A percentile compares a stretch with the other conserved stretches of the same genome.
Evolutionary conservation across 306 rosid genomes (phyloP).

Genomic region (Quercus variabilis): DNA sequence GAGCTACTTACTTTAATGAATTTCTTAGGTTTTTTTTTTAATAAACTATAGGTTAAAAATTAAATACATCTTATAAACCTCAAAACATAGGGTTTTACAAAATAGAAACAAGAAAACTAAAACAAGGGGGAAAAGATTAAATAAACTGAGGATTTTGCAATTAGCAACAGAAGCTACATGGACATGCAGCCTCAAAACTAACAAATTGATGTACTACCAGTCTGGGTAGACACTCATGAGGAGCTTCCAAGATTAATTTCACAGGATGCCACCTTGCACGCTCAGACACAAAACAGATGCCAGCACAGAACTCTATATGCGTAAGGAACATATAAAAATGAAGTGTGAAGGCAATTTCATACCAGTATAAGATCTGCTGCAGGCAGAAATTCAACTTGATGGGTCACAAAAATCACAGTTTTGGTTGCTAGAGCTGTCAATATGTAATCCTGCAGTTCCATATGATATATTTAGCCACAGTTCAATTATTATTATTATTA

Average conservation of each 20-base stretch:
- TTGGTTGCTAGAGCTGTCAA: conserved; percentile 80
- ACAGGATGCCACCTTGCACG: background rate
- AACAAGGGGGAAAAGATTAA: background rate
- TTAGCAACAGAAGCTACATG: background rate
- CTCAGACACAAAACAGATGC: background rate
- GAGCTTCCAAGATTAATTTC: background rate
- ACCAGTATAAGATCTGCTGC: conserved; percentile 93
- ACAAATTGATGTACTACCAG: background rate
- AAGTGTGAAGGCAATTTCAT: conserved; percentile 30
- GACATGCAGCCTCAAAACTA: background rate
- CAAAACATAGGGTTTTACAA: background rate
- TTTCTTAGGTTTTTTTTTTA: background rate
- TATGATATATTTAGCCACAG: conserved; percentile 32
- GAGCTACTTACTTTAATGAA: background rate
- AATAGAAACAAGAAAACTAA: background rate
- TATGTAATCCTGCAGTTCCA: conserved; percentile 86
- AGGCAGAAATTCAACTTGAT: conserved; percentile 99
- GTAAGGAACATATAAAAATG: conserved; percentile 17
- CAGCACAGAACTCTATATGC: conserved; percentile 12
- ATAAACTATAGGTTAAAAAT: background rate
- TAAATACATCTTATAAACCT: background rate
- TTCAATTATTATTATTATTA: background rate
- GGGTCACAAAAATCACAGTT: conserved; percentile 91
- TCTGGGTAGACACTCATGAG: background rate
- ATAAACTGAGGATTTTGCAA: background rate